These are phyloP conservation scores for Biscogniauxia sp. DNA, from an alignment of 2,329 filamentous ascomycete species.

Conservation along the genomic window DNA sequence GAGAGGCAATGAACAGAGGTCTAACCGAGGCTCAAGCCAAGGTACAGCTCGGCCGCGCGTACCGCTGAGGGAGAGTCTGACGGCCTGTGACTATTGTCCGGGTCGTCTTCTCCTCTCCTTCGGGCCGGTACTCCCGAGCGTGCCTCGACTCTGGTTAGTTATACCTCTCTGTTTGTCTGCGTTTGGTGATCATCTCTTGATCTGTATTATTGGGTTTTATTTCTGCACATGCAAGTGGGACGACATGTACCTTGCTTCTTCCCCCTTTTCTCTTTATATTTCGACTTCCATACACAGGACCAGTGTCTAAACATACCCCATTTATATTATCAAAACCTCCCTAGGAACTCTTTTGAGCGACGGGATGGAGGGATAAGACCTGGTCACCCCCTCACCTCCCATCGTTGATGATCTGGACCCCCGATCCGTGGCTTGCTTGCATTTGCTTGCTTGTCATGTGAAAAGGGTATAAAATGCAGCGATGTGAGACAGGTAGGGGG, in stretches of 20 bases:
- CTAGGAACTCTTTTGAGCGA: conserved; percentile 3
- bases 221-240: too few relatives aligned
- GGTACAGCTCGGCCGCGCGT: background rate
- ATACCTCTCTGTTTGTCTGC: too few relatives aligned
- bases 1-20: background rate
- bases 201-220: background rate
- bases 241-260: background rate
- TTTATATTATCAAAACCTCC: background rate
- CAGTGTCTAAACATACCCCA: background rate
- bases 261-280: background rate
- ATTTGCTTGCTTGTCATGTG: conserved; percentile 1
- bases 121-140: background rate
- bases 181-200: background rate
- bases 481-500: background rate
- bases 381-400: conserved; percentile 10
- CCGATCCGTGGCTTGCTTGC: conserved; percentile 1
- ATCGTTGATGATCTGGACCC: conserved; percentile 23
- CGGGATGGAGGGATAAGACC: conserved; percentile 1
- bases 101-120: background rate
- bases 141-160: too few relatives aligned
- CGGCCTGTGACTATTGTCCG: background rate
- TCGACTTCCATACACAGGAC: background rate
- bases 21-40: background rate
- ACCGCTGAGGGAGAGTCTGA: background rate
- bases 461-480: conserved; percentile 20